phyloP scores from a whole-genome alignment of 2,329 filamentous ascomycete genomes.

The Diaporthe sp. region DNA sequence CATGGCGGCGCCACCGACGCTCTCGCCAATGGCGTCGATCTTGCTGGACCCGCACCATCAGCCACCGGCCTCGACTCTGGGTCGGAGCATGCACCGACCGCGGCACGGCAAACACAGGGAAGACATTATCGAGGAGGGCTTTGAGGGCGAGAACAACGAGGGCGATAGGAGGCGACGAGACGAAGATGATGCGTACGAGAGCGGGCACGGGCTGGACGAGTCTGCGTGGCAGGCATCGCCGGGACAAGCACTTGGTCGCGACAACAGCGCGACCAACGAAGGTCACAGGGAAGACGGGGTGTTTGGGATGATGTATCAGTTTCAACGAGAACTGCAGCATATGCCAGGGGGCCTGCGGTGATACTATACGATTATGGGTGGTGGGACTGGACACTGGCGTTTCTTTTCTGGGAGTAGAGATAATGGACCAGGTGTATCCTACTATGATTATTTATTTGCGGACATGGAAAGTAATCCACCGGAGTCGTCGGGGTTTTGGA shows the following conservation, averaged over 20 bases:
- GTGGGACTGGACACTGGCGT: background rate
- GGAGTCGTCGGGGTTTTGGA: background rate
- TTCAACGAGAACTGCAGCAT: constrained; percentile 68
- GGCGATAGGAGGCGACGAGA: constrained; percentile 64
- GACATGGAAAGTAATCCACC: background rate
- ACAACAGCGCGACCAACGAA: constrained; percentile 61
- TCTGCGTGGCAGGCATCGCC: constrained; percentile 72
- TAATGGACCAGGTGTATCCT: background rate
- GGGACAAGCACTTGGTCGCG: constrained; percentile 62
- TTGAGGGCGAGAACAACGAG: constrained; percentile 59
- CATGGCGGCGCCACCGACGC: constrained; percentile 57
- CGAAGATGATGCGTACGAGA: constrained; percentile 69
- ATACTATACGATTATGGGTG: background rate
- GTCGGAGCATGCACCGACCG: constrained; percentile 60
- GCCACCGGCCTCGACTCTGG: constrained; percentile 64
- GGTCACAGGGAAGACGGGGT: constrained; percentile 67
- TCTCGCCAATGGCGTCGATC: constrained; percentile 79
- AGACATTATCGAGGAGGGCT: constrained; percentile 69
- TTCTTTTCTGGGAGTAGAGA: constrained; percentile 15
- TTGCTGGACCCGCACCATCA: constrained; percentile 83
- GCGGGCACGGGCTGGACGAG: constrained; percentile 65
- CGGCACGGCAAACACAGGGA: constrained; percentile 56
- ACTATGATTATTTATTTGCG: background rate
- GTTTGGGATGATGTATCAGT: constrained; percentile 69
- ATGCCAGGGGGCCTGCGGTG: constrained; percentile 42